Evolutionary conservation across 208 protist genomes (phyloP).

Genomic region (Phytomonas serpens): DNA sequence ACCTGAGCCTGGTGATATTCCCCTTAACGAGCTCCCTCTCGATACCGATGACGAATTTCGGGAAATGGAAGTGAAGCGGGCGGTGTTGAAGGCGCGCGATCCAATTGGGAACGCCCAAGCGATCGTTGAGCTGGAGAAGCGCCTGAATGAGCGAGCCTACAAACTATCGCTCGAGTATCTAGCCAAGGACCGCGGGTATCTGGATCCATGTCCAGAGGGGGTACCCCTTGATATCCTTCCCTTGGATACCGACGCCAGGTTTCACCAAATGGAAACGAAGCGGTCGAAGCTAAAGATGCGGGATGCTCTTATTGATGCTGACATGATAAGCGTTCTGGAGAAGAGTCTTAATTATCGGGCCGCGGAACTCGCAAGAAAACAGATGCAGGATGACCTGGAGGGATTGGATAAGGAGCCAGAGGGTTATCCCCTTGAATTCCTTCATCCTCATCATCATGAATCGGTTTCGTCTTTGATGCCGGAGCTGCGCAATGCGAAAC

Average conservation of each 20-base stretch:
- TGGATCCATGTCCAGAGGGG: constrained; percentile 59
- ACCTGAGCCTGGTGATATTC: constrained; percentile 35
- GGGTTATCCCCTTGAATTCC: constrained; percentile 55
- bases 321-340: constrained; percentile 44
- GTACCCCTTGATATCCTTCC: constrained; percentile 41
- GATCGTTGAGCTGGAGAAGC: constrained; percentile 31
- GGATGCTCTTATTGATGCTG: constrained; percentile 21
- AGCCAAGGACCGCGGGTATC: constrained; percentile 45
- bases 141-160: constrained; percentile 59
- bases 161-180: constrained; percentile 47
- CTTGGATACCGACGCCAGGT: constrained; percentile 37
- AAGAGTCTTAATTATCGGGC: constrained; percentile 61
- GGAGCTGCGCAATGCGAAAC: constrained; percentile 62
- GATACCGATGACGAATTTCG: constrained; percentile 39
- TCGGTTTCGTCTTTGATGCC: constrained; percentile 48
- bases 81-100: constrained; percentile 29
- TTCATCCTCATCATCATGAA: constrained; percentile 40
- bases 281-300: constrained; percentile 64
- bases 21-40: constrained; percentile 29
- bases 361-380: constrained; percentile 57
- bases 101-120: constrained; percentile 34
- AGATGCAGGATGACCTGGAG: constrained; percentile 46
- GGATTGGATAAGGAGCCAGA: constrained; percentile 46
- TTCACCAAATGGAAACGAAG: constrained; percentile 56
- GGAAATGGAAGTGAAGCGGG: constrained; percentile 33